Evolutionary conservation across 2,329 filamentous ascomycete genomes (phyloP).

Genomic region (Ceratocystis albifundus): DNA sequence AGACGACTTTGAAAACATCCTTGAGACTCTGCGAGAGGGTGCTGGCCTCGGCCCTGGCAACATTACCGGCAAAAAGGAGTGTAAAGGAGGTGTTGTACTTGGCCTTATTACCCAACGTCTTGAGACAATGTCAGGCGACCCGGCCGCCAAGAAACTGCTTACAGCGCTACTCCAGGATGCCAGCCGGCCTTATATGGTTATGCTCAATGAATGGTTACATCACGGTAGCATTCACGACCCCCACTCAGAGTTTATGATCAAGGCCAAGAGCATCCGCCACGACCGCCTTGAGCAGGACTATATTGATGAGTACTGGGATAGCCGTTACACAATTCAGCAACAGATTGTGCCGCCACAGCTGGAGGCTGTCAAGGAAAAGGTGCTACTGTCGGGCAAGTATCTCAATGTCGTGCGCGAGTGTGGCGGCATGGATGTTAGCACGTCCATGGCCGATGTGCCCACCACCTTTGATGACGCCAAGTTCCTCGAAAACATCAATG

Average conservation of each 20-base stretch:
- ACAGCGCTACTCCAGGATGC: slow-evolving; percentile 76
- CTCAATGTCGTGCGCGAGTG: slow-evolving; percentile 96
- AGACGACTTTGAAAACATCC: slow-evolving; percentile 82
- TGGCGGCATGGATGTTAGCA: slow-evolving; percentile 86
- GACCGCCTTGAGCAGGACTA: slow-evolving; percentile 92
- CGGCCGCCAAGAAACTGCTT: slow-evolving; percentile 68
- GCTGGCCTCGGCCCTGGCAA: slow-evolving; percentile 68
- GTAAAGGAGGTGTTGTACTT: slow-evolving; percentile 93
- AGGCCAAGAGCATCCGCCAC: slow-evolving; percentile 86
- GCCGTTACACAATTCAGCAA: slow-evolving; percentile 87
- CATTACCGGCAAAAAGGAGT: slow-evolving; percentile 78
- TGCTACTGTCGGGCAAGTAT: slow-evolving; percentile 90
- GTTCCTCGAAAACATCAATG: slow-evolving; percentile 92
- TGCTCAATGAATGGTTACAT: slow-evolving; percentile 98
- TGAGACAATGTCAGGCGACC: slow-evolving; percentile 86
- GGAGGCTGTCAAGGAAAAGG: slow-evolving; percentile 82
- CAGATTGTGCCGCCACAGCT: slow-evolving; percentile 86
- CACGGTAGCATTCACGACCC: slow-evolving; percentile 91
- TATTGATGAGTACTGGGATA: slow-evolving; percentile 98
- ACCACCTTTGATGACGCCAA: slow-evolving; percentile 81
- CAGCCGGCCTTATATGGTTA: slow-evolving; percentile 88
- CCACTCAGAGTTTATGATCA: slow-evolving; percentile 85
- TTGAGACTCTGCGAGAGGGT: slow-evolving; percentile 79
- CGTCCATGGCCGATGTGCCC: slow-evolving; percentile 78
- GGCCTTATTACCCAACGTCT: slow-evolving; percentile 74